phyloP scores from a whole-genome alignment of 805 yeast genomes.

The Suhomyces faveliae region DNA sequence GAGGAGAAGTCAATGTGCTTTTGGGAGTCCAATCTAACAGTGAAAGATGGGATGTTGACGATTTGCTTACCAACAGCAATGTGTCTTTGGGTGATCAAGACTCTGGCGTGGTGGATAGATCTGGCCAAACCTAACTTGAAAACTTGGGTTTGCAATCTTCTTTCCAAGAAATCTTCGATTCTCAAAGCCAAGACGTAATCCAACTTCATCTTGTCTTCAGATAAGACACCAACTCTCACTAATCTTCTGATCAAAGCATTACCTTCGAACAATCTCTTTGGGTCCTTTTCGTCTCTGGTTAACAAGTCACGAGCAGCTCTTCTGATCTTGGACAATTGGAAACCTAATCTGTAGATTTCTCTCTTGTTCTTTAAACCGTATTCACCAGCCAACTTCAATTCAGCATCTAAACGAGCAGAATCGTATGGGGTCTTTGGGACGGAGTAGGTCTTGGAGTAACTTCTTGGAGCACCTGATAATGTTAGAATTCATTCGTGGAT shows the following conservation, averaged over 20 bases:
- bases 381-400: conserved; percentile 99
- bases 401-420: conserved; percentile 99
- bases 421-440: conserved; percentile 99
- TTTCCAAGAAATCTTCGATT: conserved; percentile 98
- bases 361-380: conserved; percentile 99
- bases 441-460: conserved; percentile 98
- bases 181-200: conserved; percentile 99
- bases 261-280: conserved; percentile 99
- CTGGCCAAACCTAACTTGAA: conserved; percentile 99
- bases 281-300: conserved; percentile 99
- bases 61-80: conserved; percentile 99
- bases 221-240: conserved; percentile 96
- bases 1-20: conserved; percentile 99
- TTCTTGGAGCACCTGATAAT: conserved; percentile 89
- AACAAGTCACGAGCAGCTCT: conserved; percentile 99
- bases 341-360: conserved; percentile 99
- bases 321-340: conserved; percentile 98
- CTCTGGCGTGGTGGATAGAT: conserved; percentile 99
- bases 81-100: conserved; percentile 97
- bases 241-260: conserved; percentile 99
- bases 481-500: conserved; percentile 5
- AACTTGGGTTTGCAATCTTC: conserved; percentile 99
- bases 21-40: conserved; percentile 99
- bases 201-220: conserved; percentile 99
- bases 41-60: conserved; percentile 98